A percentile compares a stretch with the other conserved stretches of the same genome.
Evolutionary conservation across 2,329 filamentous ascomycete genomes (phyloP).

Genomic region (Clonostachys chloroleuca): DNA sequence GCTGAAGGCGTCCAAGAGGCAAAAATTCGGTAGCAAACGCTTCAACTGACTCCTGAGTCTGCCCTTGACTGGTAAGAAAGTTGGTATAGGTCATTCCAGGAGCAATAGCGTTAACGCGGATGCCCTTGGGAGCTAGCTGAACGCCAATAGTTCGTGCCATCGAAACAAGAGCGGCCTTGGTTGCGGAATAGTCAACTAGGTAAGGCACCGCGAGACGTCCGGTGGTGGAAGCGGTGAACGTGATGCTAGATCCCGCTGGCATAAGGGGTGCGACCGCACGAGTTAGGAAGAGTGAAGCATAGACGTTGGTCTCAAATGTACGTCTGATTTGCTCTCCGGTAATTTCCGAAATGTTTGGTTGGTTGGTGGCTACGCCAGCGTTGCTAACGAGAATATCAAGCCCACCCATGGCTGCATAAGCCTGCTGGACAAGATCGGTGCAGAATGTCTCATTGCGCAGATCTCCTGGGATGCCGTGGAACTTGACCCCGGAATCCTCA

Average conservation of each 20-base stretch:
- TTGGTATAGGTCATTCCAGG: not conserved
- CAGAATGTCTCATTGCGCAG: conserved; percentile 64
- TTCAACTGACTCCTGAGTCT: not conserved
- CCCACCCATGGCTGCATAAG: conserved; percentile 58
- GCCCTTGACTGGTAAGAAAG: not conserved
- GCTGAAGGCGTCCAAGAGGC: not conserved
- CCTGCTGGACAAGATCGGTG: conserved; percentile 63
- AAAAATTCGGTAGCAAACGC: not conserved
- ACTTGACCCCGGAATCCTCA: conserved; percentile 52
- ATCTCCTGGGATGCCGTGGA: conserved; percentile 60
- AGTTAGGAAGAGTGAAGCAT: not conserved
- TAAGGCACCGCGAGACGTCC: not conserved
- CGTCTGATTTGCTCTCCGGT: not conserved
- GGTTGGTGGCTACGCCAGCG: conserved; percentile 30
- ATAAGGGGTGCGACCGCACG: not conserved
- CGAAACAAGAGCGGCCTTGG: not conserved
- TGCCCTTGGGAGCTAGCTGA: not conserved
- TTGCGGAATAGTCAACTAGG: not conserved
- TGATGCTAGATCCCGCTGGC: not conserved
- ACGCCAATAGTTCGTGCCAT: not conserved
- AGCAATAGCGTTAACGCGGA: not conserved
- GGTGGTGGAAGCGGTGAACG: not conserved
- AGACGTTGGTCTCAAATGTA: not conserved
- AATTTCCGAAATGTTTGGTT: not conserved
- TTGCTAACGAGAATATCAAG: conserved; percentile 77